Evolutionary conservation across 169 alveolate genomes (phyloP).

Genomic region (Babesia bigemina): DNA sequence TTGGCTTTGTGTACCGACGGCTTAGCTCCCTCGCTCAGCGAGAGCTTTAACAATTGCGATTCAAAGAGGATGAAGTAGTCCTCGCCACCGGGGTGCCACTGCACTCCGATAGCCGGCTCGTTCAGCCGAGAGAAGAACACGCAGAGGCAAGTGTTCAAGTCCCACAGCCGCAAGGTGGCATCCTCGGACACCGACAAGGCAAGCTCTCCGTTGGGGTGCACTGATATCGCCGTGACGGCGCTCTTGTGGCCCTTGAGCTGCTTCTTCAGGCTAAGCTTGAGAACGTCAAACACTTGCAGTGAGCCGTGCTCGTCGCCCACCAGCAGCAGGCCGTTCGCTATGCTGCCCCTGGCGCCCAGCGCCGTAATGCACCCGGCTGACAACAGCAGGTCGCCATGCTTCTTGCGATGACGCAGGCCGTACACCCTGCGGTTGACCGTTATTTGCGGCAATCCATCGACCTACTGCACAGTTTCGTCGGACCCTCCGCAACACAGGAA

Average conservation of each 20-base stretch:
- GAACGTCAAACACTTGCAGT: conserved; percentile 25
- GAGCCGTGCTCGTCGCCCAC: conserved; percentile 65
- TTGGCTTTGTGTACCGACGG: conserved; percentile 28
- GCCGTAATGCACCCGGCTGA: conserved; percentile 65
- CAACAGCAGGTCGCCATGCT: conserved; percentile 66
- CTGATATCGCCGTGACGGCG: conserved; percentile 43
- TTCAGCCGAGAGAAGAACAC: conserved; percentile 47
- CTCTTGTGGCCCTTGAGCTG: conserved; percentile 59
- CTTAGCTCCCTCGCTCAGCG: conserved; percentile 20
- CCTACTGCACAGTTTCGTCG: conserved; percentile 71
- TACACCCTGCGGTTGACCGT: conserved; percentile 37
- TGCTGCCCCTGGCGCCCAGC: conserved; percentile 33
- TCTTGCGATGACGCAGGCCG: conserved; percentile 40
- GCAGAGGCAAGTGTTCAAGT: conserved; percentile 49
- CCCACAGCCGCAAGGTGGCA: conserved; percentile 62
- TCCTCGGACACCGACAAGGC: conserved; percentile 51
- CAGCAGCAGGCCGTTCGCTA: conserved; percentile 43
- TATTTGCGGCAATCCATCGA: background rate
- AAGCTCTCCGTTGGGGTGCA: conserved; percentile 60
- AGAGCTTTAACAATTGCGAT: conserved; percentile 14
- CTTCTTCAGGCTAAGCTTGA: conserved; percentile 25
- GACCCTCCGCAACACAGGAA: conserved; percentile 67
- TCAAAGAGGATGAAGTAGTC: conserved; percentile 25
- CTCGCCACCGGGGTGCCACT: conserved; percentile 52
- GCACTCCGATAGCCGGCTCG: conserved; percentile 26